Conservation (phyloP, 768 basidiomycete genomes). For the Tulasnella sp. region DNA sequence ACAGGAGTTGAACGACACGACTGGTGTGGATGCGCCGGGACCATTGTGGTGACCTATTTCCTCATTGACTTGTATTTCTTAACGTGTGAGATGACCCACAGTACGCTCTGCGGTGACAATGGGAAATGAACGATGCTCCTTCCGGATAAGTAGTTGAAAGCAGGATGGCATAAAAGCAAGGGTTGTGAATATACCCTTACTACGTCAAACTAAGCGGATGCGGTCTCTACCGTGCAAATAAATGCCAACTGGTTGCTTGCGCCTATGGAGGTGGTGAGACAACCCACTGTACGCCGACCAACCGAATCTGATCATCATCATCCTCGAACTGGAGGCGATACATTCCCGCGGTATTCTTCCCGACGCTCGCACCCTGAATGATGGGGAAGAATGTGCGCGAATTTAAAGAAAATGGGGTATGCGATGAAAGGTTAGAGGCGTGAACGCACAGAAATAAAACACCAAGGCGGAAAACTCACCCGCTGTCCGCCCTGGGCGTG, state of each 20-base stretch:
- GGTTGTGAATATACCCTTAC: no score
- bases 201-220: no score
- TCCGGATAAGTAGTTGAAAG: no score
- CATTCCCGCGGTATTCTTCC: constrained; percentile 36
- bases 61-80: no score
- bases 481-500: constrained; percentile 27
- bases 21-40: no score
- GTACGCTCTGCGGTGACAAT: no score
- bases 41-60: no score
- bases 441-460: background rate
- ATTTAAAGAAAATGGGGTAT: background rate
- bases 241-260: background rate
- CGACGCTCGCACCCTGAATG: no score
- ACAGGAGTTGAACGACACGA: constrained; percentile 8
- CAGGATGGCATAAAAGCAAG: no score
- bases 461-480: constrained; percentile 25
- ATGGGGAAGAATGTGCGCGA: background rate
- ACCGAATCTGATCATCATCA: constrained; percentile 73
- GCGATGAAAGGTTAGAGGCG: constrained; percentile 22
- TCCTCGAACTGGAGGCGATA: constrained; percentile 85
- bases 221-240: background rate
- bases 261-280: constrained; percentile 42
- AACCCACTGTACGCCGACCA: constrained; percentile 66
- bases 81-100: no score
- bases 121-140: no score